These are phyloP conservation scores for Euryodendron excelsum DNA, from an alignment of 148 eudicot species.

Conservation along the genomic window DNA sequence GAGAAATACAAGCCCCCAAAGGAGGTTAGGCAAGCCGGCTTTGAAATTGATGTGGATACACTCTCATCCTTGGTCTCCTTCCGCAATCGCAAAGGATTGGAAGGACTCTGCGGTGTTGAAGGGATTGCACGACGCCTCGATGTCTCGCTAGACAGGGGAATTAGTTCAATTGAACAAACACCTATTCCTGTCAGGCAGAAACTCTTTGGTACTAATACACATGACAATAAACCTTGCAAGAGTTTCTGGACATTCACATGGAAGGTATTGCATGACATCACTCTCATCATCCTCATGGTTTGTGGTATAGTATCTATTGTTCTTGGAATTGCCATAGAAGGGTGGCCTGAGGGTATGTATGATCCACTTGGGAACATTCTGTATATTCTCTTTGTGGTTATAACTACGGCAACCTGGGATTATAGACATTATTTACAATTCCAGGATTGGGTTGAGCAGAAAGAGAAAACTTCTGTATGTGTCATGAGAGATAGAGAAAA, in stretches of 20 bases:
- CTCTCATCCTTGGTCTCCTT: too few relatives aligned
- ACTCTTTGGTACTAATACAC: constrained; percentile 60
- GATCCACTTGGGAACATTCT: constrained; percentile 79
- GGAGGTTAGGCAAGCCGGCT: too few relatives aligned
- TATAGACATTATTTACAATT: constrained; percentile 88
- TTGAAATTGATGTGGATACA: too few relatives aligned
- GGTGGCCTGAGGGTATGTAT: constrained; percentile 78
- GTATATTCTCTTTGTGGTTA: constrained; percentile 67
- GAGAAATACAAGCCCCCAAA: too few relatives aligned
- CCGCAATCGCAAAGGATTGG: too few relatives aligned
- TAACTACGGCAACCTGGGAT: constrained; percentile 81
- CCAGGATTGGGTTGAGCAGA: constrained; percentile 75
- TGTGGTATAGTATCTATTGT: constrained; percentile 90
- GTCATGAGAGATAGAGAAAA: constrained; percentile 78
- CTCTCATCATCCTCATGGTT: constrained; percentile 73
- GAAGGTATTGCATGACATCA: constrained; percentile 88
- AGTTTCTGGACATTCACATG: constrained; percentile 82
- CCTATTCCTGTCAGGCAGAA: constrained; percentile 40
- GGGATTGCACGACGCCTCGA: too few relatives aligned
- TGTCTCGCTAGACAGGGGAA: too few relatives aligned
- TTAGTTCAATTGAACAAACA: too few relatives aligned
- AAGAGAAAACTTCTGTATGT: constrained; percentile 71
- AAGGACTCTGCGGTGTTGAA: too few relatives aligned
- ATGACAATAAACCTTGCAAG: constrained; percentile 74
- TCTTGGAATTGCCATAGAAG: constrained; percentile 82